Percentiles rank a stretch among this genome's conserved stretches.
phyloP scores from a whole-genome alignment of 345 rosid genomes.

The Erysimum cheiranthoides region DNA sequence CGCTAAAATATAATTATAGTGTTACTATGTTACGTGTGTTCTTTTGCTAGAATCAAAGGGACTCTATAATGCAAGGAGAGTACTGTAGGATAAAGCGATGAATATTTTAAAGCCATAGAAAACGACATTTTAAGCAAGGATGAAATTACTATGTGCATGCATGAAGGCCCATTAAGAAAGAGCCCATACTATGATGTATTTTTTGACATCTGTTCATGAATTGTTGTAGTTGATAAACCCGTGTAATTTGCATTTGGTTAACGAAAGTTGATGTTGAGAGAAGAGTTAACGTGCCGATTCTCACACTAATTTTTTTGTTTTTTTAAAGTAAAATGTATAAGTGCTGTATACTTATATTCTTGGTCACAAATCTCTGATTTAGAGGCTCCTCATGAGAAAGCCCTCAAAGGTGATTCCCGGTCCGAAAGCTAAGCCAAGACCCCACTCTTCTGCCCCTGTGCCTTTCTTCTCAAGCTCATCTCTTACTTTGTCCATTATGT shows the following conservation, averaged over 20 bases:
- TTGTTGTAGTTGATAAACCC: neutral
- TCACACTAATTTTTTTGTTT: neutral
- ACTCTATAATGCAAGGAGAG: neutral
- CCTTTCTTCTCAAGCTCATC: slow-evolving; percentile 61
- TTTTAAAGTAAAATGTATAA: too few relatives aligned
- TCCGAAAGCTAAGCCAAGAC: slow-evolving; percentile 84
- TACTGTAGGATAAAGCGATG: neutral
- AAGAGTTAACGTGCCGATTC: neutral
- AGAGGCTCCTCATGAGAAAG: slow-evolving; percentile 80
- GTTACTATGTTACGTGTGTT: slow-evolving; percentile 9
- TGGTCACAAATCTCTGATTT: neutral
- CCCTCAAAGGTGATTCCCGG: slow-evolving; percentile 96
- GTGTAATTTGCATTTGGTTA: too few relatives aligned
- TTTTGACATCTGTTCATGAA: neutral
- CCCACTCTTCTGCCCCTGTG: slow-evolving; percentile 74
- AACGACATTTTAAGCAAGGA: neutral
- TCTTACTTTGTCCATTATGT: slow-evolving; percentile 83
- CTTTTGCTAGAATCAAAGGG: slow-evolving; percentile 4
- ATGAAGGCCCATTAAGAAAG: neutral
- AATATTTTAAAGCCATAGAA: neutral
- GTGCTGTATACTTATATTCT: too few relatives aligned
- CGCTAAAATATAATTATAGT: neutral
- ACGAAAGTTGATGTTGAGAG: too few relatives aligned
- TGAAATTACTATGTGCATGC: slow-evolving; percentile 1
- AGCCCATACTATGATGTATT: neutral